These are phyloP conservation scores for Amylocarpus encephaloides DNA, from an alignment of 2,329 filamentous ascomycete species.

Conservation along the genomic window DNA sequence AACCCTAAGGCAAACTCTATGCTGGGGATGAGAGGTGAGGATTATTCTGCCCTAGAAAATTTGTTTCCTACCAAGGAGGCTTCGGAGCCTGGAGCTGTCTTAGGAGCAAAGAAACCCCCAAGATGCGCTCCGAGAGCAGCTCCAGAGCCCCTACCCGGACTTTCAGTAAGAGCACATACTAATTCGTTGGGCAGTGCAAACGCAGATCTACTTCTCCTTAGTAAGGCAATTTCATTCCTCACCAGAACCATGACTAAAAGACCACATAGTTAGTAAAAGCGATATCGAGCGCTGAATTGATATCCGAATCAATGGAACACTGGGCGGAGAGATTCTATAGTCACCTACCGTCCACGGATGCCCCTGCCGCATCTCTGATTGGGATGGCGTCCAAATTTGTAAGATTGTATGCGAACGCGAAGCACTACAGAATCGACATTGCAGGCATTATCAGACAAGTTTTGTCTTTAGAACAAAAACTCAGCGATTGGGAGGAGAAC, in stretches of 20 bases:
- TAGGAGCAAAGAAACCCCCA: too few relatives aligned
- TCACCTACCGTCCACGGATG: conserved; percentile 1
- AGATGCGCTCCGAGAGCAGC: too few relatives aligned
- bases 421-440: background rate
- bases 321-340: conserved; percentile 4
- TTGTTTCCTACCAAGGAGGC: too few relatives aligned
- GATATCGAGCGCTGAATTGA: conserved; percentile 10
- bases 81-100: too few relatives aligned
- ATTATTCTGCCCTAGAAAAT: too few relatives aligned
- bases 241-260: background rate
- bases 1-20: background rate
- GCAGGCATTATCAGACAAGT: conserved; percentile 8
- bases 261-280: conserved; percentile 15
- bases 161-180: too few relatives aligned
- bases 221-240: conserved; percentile 5
- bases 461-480: conserved; percentile 13
- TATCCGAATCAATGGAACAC: conserved; percentile 5
- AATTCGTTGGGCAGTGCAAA: too few relatives aligned
- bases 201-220: conserved; percentile 18
- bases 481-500: conserved; percentile 17
- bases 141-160: too few relatives aligned
- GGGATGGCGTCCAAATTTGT: conserved; percentile 13
- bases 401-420: conserved; percentile 12
- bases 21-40: conserved; percentile 2
- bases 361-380: conserved; percentile 9